Base-by-base conservation (phyloP, 257 asterid genomes). In the Solanum habrochaites region DNA sequence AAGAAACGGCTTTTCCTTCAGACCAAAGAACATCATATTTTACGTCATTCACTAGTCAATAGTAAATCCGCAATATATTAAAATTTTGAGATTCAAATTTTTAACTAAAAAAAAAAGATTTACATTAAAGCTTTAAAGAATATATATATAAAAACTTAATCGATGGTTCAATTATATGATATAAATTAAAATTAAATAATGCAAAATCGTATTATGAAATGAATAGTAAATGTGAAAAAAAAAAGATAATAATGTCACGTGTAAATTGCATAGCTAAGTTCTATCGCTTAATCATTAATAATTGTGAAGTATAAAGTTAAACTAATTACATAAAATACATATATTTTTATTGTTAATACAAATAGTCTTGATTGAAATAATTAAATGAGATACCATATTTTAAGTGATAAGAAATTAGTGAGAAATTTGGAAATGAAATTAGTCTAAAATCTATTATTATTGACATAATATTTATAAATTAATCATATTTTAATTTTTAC, bases 41-140 rank as follows among this genome's bases (percentile, higher is more conserved):
- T 71, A 71, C 78, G 43, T 64, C 70, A 23, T n/a, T 62, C 29
- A 62, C 13, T 62, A 9, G 31, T 62, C 31, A n/a, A 62, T 25
- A 62, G 4, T 64, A 12, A 64, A n/a, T n/a, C 1, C 8, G n/a
- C 2, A 2, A 6, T 4, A 62, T 62, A 58, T 56, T 18, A 3
- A 56, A 62, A n/a, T 62, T 62, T 62, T 3, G 3, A 62, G 32
- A 64, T 64, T n/a, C 0, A 64, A 64, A 64, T 2, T 62, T 62
- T n/a, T 62, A 62, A 11, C 4, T 9, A 23, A 23, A 9, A 60
- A 23, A 2, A n/a, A n/a, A n/a, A n/a, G n/a, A n/a, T 0, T 0
- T 9, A 4, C 0, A 60, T 23, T 21, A 23, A 60, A 21, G 6
- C 6, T 60, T 60, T 21, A 4, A 21, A 9, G 5, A 9, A 9